A percentile compares a stretch with the other conserved stretches of the same genome.
These are phyloP conservation scores for Jaltomata sinuosa DNA, from an alignment of 257 asterid genomes.

Conservation along the genomic window DNA sequence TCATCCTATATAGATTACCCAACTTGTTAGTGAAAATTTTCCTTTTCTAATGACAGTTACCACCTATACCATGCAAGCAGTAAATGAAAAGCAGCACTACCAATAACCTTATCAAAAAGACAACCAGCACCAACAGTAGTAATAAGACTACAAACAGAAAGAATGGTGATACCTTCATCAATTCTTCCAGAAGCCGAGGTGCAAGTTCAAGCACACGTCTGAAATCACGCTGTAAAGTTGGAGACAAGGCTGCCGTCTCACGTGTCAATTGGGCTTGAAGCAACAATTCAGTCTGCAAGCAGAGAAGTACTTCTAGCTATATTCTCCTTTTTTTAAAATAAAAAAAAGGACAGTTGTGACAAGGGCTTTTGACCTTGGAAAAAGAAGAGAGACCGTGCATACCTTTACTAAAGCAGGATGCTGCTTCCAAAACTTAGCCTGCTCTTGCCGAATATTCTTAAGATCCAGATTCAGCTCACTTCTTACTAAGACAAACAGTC, in stretches of 20 bases:
- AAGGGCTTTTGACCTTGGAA: constrained; percentile 11
- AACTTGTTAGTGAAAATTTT: not conserved
- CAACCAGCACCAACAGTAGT: not conserved
- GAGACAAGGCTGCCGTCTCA: constrained; percentile 78
- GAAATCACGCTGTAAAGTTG: constrained; percentile 61
- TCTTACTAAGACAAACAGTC: constrained; percentile 79
- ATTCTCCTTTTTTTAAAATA: not conserved
- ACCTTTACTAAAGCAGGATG: constrained; percentile 99
- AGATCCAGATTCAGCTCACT: constrained; percentile 95
- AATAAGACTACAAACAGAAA: not conserved
- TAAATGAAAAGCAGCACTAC: not conserved
- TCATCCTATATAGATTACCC: not conserved
- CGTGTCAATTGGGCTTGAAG: constrained; percentile 97
- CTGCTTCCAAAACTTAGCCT: constrained; percentile 94
- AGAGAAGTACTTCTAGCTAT: constrained; percentile 3
- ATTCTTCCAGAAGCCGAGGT: constrained; percentile 98
- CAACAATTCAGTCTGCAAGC: constrained; percentile 81
- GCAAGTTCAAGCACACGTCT: constrained; percentile 83
- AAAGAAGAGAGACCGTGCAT: constrained; percentile 2
- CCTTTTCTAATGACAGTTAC: not conserved
- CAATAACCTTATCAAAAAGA: not conserved
- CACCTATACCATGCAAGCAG: not conserved
- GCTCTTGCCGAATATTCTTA: constrained; percentile 89
- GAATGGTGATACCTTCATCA: constrained; percentile 67
- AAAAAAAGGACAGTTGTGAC: not conserved